phyloP scores from a whole-genome alignment of 2,329 filamentous ascomycete genomes.

The Beauveria asiatica region DNA sequence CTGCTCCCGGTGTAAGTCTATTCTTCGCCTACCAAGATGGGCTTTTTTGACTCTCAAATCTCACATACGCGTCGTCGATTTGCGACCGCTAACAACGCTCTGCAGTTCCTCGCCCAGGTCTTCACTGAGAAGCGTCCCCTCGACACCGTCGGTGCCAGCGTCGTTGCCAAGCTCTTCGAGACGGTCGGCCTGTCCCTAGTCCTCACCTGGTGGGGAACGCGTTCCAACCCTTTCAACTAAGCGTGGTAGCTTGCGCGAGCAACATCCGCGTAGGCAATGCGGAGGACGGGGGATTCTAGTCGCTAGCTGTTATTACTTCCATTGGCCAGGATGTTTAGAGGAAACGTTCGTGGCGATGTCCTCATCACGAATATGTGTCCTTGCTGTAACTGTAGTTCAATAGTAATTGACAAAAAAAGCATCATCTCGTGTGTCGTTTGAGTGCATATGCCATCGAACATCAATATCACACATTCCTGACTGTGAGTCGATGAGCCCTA shows the following conservation, averaged over 20 bases:
- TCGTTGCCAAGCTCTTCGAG: conserved; percentile 79
- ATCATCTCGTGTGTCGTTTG: too few relatives aligned
- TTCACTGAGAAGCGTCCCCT: conserved; percentile 86
- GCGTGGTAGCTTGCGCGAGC: background rate
- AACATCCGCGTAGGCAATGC: conserved; percentile 1
- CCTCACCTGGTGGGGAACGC: conserved; percentile 96
- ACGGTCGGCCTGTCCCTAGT: conserved; percentile 86
- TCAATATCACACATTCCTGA: too few relatives aligned
- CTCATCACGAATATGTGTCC: conserved; percentile 4
- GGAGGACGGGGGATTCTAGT: background rate
- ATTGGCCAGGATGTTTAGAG: background rate
- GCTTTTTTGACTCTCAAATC: background rate
- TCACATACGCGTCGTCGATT: too few relatives aligned
- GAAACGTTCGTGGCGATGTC: background rate
- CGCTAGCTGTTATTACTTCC: background rate
- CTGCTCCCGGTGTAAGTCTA: conserved; percentile 70
- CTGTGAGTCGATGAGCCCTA: too few relatives aligned
- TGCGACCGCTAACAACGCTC: conserved; percentile 11
- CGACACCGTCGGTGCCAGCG: conserved; percentile 81
- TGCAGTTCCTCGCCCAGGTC: conserved; percentile 74
- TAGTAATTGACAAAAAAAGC: conserved; percentile 1
- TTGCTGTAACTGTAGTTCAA: conserved; percentile 9
- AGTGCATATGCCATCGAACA: too few relatives aligned
- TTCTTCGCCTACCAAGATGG: background rate
- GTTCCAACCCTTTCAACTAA: conserved; percentile 86